A percentile compares a stretch with the other conserved stretches of the same genome.
These are phyloP conservation scores for Phanerodontia chrysosporium DNA, from an alignment of 768 basidiomycete species.

Conservation along the genomic window DNA sequence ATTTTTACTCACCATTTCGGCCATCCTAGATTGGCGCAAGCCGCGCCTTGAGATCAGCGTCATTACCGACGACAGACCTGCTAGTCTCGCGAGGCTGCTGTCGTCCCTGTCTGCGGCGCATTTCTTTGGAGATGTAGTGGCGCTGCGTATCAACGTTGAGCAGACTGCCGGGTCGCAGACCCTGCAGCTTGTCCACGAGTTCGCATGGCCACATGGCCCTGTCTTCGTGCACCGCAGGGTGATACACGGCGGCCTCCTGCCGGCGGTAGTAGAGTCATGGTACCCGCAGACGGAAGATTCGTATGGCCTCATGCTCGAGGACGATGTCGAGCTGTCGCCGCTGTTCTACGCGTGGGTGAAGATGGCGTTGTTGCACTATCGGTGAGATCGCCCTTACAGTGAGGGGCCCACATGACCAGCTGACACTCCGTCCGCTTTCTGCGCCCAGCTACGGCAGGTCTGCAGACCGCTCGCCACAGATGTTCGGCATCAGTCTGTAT, in stretches of 20 bases:
- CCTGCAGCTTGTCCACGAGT: constrained; percentile 41
- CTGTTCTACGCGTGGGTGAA: constrained; percentile 85
- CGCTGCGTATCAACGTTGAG: constrained; percentile 70
- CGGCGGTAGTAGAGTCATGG: constrained; percentile 88
- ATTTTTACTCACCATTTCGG: background rate
- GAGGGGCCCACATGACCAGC: background rate
- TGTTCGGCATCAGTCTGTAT: constrained; percentile 84
- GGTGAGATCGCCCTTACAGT: constrained; percentile 27
- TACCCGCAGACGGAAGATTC: constrained; percentile 70
- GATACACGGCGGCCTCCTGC: constrained; percentile 73
- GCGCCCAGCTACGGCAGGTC: constrained; percentile 49
- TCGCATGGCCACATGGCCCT: constrained; percentile 58
- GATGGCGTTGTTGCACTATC: constrained; percentile 72
- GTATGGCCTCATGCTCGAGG: constrained; percentile 79
- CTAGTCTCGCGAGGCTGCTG: constrained; percentile 65
- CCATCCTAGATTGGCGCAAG: constrained; percentile 61
- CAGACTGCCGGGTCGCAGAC: constrained; percentile 68
- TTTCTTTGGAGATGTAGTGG: constrained; percentile 67
- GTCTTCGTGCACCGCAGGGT: constrained; percentile 67
- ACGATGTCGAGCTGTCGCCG: constrained; percentile 83
- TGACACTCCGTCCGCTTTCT: background rate
- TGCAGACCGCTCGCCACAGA: constrained; percentile 35
- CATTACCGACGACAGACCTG: constrained; percentile 74
- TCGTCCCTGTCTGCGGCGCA: constrained; percentile 50
- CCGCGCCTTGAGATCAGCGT: constrained; percentile 68